Evolutionary conservation across 306 rosid species (phyloP), one percentile per base, ranked within the genome.

Genomic region (Sindora glabra): DNA sequence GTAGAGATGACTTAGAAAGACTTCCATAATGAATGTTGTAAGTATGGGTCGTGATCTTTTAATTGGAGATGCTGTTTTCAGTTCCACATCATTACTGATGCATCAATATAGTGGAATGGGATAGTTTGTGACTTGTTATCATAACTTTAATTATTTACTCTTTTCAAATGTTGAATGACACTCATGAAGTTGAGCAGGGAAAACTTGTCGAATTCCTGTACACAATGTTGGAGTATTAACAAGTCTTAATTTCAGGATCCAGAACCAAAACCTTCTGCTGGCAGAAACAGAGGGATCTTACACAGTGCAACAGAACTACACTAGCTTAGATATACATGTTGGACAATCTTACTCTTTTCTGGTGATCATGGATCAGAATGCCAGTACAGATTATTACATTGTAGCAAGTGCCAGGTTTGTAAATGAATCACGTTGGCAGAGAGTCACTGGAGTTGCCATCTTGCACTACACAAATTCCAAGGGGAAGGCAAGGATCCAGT

Each of bases 341-440:
- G 97, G 97, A 73, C 97, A 91, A 70, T 91, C 97, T 25, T 91
- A 87, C 80, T 87, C 97, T 38, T 91, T 91, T 76, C 75, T 91
- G 68, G 46, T 91, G 36, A 87, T 84, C 52, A 91, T 59, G 67
- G 97, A 87, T 60, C 97, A 87, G 74, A 91, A 91, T 58, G 97
- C 97, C 24, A 91, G 97, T 66, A 58, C 86, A 18, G 97, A 91
- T 85, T 91, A 91, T 74, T 91, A 91, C 75, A 79, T 91, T 41
- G 96, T 91, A 19, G 97, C 97, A 14, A 91, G 96, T 76, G 89
- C 97, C 25, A 76, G 97, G 76, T 82, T 91, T 69, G 97, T 91
- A 24, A 91, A 91, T 19, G 95, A 79, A 67, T 79, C 96, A 0
- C 73, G 56, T 17, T 91, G 98, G 98, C 74, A 76, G 71, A 77